Conservation (phyloP, 1,284 basidiomycete species). For the Apiotrichum montevideense region DNA sequence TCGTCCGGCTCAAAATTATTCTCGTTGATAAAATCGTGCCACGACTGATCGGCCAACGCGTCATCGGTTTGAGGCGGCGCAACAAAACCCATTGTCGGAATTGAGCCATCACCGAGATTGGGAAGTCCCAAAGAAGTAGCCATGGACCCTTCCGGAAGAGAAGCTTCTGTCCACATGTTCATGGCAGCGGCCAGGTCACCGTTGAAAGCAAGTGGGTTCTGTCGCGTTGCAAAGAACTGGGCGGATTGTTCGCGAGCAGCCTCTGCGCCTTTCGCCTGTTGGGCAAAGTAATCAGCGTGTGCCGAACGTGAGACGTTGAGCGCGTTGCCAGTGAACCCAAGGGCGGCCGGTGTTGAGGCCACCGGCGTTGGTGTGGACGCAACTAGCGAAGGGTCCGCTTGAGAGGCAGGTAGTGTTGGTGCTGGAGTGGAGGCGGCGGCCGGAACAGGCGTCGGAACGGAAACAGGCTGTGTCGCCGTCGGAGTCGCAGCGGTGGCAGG, state of each 20-base stretch:
- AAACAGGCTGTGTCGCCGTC: background rate
- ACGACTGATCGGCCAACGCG: conserved; percentile 20
- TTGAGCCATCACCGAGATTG: background rate
- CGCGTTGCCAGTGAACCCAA: conserved; percentile 13
- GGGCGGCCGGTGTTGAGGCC: conserved; percentile 7
- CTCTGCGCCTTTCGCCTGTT: conserved; percentile 15
- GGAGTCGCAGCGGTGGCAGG: conserved; percentile 2
- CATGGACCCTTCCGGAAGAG: background rate
- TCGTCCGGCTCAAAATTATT: conserved; percentile 22
- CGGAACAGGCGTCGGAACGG: background rate
- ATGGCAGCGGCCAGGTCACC: conserved; percentile 12
- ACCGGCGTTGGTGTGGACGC: conserved; percentile 6
- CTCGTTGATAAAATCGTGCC: conserved; percentile 23
- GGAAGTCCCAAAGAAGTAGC: background rate
- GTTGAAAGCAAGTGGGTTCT: conserved; percentile 4
- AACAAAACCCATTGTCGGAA: background rate
- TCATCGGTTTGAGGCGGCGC: conserved; percentile 8
- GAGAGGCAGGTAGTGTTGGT: background rate
- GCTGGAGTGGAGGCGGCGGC: background rate
- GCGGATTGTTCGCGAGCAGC: conserved; percentile 8
- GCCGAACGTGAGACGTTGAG: conserved; percentile 9
- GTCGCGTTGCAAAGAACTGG: conserved; percentile 11
- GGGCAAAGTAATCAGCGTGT: conserved; percentile 19
- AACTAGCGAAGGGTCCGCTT: background rate
- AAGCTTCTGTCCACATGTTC: conserved; percentile 11